Conservation (phyloP, 2,329 filamentous ascomycete genomes). For the Bipolaris cookei region DNA sequence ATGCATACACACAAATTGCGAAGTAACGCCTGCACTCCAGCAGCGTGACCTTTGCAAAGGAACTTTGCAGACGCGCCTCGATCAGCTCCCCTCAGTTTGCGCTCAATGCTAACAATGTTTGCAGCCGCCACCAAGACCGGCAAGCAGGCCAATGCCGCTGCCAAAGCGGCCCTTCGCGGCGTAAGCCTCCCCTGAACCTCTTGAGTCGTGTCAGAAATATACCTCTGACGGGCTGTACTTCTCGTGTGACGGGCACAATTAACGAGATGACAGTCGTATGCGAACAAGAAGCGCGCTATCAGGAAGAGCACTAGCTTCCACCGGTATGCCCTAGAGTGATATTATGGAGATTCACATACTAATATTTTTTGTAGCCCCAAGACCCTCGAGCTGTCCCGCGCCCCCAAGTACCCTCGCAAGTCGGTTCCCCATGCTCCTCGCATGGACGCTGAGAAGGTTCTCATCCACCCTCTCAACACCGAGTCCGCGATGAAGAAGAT, state of each 20-base stretch:
- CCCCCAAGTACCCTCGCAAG: constrained; percentile 96
- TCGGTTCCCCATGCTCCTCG: constrained; percentile 86
- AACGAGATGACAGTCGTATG: constrained; percentile 64
- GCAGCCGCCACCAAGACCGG: constrained; percentile 66
- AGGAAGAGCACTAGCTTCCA: constrained; percentile 93
- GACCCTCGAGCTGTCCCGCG: constrained; percentile 87
- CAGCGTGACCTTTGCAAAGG: constrained; percentile 18
- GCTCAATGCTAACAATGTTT: constrained; percentile 34
- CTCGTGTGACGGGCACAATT: constrained; percentile 47
- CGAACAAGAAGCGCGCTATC: constrained; percentile 92
- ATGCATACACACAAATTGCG: constrained; percentile 17
- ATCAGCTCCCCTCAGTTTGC: constrained; percentile 18
- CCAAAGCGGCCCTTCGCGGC: constrained; percentile 95
- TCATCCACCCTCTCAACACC: constrained; percentile 97
- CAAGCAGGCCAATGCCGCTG: constrained; percentile 84
- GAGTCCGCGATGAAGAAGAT: constrained; percentile 99
- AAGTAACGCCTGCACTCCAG: constrained; percentile 12
- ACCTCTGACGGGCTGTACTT: constrained; percentile 60
- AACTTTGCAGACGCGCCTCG: constrained; percentile 32
- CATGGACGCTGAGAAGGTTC: constrained; percentile 96
- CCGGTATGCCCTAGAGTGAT: constrained; percentile 54
- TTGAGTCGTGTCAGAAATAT: constrained; percentile 58
- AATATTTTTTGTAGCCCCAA: constrained; percentile 65
- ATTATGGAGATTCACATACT: constrained; percentile 2
- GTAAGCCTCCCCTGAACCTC: constrained; percentile 65